These are phyloP conservation scores for Mrakia gelida DNA, from an alignment of 768 basidiomycete genomes.

Conservation along the genomic window DNA sequence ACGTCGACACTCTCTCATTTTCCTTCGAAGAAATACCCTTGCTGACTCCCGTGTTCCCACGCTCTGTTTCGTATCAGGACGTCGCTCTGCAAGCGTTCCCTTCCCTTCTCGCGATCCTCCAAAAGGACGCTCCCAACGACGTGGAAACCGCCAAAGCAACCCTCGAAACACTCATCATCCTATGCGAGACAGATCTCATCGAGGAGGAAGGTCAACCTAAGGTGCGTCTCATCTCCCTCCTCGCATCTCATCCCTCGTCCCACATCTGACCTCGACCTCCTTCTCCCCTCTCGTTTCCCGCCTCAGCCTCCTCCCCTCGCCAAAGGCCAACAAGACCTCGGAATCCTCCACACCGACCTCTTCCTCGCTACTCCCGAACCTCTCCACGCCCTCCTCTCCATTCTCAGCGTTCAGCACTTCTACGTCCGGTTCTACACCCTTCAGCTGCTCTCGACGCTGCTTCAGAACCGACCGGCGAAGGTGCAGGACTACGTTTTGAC, in stretches of 20 bases:
- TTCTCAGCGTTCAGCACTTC: slow-evolving; percentile 72
- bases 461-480: slow-evolving; percentile 72
- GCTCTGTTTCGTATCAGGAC: slow-evolving; percentile 49
- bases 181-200: slow-evolving; percentile 61
- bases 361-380: slow-evolving; percentile 66
- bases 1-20: too few species aligned
- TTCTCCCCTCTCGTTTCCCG: background rate
- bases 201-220: slow-evolving; percentile 44
- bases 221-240: background rate
- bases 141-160: slow-evolving; percentile 87
- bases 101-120: slow-evolving; percentile 73
- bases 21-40: too few species aligned
- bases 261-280: background rate
- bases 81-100: slow-evolving; percentile 73
- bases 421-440: slow-evolving; percentile 80
- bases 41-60: background rate
- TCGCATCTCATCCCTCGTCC: background rate
- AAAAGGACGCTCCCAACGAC: slow-evolving; percentile 78
- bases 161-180: slow-evolving; percentile 76
- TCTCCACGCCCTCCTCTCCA: slow-evolving; percentile 66
- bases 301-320: slow-evolving; percentile 2
- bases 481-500: slow-evolving; percentile 91
- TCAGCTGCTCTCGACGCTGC: slow-evolving; percentile 70
- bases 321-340: slow-evolving; percentile 48
- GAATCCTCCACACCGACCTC: slow-evolving; percentile 73